Percentiles rank a stretch among this genome's conserved stretches.
Evolutionary conservation across 306 rosid genomes (phyloP).

Genomic region (Albizia julibrissin): DNA sequence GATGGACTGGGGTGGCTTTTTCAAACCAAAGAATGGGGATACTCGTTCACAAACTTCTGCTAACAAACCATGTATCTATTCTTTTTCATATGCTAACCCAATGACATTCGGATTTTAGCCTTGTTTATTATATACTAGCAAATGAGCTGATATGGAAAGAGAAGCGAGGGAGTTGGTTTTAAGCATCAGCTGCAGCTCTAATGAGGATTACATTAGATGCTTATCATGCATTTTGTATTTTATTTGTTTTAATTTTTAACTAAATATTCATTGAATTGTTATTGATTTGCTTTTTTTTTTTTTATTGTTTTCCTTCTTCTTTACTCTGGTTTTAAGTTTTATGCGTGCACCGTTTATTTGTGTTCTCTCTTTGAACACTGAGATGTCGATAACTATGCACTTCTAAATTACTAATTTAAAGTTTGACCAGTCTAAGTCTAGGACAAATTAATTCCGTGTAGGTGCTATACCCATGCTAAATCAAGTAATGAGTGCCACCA

Average conservation of each 20-base stretch:
- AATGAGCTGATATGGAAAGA: conserved; percentile 9
- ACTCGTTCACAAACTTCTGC: conserved; percentile 18
- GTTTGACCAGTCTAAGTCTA: conserved; percentile 5
- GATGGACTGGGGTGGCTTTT: conserved; percentile 55
- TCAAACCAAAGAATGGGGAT: conserved; percentile 45
- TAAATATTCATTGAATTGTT: neutral
- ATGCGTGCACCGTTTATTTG: neutral
- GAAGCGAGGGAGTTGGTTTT: neutral
- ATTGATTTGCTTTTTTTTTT: neutral
- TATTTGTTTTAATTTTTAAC: neutral
- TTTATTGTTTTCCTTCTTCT: neutral
- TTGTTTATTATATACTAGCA: neutral
- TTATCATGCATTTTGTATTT: neutral
- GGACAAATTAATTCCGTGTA: conserved; percentile 32
- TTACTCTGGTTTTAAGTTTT: neutral
- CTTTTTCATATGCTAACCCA: neutral
- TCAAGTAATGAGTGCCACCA: conserved; percentile 94
- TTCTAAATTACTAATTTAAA: neutral
- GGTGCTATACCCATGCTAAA: conserved; percentile 84
- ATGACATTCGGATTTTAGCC: neutral
- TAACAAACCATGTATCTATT: conserved; percentile 42
- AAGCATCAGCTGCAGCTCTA: neutral
- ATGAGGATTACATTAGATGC: neutral
- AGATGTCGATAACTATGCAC: neutral
- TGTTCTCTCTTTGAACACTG: neutral